Evolutionary conservation across 1,284 basidiomycete genomes (phyloP).

Genomic region (Anthracocystis walkeri): DNA sequence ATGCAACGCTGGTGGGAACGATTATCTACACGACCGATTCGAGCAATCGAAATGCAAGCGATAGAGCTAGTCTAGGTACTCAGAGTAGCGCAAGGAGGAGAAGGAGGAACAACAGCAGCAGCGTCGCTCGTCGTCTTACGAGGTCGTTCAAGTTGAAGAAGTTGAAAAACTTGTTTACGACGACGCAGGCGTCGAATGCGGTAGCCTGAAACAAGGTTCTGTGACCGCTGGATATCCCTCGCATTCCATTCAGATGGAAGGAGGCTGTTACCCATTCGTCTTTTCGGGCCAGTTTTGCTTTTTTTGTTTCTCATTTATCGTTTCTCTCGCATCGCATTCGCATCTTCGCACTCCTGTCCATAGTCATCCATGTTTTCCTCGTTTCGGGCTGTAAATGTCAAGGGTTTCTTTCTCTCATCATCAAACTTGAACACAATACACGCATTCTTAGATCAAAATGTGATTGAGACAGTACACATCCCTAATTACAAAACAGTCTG

Average conservation of each 20-base stretch:
- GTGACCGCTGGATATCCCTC: neutral
- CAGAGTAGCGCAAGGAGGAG: conserved; percentile 35
- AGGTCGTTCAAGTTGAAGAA: conserved; percentile 18
- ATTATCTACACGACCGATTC: conserved; percentile 34
- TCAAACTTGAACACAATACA: neutral
- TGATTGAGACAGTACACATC: conserved; percentile 11
- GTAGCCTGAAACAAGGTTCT: neutral
- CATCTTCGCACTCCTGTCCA: neutral
- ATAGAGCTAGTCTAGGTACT: conserved; percentile 26
- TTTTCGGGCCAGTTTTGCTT: too few species aligned
- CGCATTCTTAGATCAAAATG: neutral
- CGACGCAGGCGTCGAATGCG: neutral
- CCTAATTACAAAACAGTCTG: conserved; percentile 33
- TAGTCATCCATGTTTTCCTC: neutral
- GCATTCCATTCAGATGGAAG: neutral
- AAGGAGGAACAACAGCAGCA: conserved; percentile 21
- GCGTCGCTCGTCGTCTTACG: conserved; percentile 15
- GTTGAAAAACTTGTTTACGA: conserved; percentile 30
- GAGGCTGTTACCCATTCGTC: too few species aligned
- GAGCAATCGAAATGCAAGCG: conserved; percentile 10
- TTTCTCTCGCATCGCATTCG: conserved; percentile 2
- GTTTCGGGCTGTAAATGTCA: conserved; percentile 3
- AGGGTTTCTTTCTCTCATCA: neutral
- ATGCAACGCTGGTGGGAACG: conserved; percentile 57
- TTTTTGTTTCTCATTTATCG: neutral